Evolutionary conservation across 2,329 filamentous ascomycete species (phyloP).

Genomic region (Cercospora sp.): DNA sequence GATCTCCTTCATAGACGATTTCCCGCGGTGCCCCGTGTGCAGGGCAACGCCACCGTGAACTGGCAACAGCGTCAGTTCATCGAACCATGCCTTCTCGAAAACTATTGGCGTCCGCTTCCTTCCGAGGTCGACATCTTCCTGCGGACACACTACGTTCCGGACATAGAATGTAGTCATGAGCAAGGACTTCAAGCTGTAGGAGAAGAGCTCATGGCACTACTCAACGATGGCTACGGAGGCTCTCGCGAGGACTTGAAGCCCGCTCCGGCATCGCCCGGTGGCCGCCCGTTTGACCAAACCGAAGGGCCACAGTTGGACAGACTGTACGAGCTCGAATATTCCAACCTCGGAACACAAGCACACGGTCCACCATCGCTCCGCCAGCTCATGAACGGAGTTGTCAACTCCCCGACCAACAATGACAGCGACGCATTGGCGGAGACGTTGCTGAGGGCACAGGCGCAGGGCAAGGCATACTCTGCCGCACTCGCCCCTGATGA

Average conservation of each 20-base stretch:
- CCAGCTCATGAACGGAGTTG: background rate
- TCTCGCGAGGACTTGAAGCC: background rate
- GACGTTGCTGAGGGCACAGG: background rate
- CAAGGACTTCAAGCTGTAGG: constrained; percentile 19
- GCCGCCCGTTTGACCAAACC: background rate
- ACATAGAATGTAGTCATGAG: constrained; percentile 26
- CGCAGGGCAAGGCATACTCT: background rate
- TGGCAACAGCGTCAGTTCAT: constrained; percentile 46
- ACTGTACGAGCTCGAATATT: too few relatives aligned
- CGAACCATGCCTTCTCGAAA: constrained; percentile 43
- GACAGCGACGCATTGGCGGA: background rate
- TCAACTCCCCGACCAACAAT: background rate
- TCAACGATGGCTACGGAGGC: background rate
- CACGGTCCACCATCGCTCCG: too few relatives aligned
- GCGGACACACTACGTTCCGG: constrained; percentile 22
- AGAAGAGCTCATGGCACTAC: background rate
- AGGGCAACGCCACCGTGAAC: constrained; percentile 41
- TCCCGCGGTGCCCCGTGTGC: constrained; percentile 46
- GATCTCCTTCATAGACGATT: constrained; percentile 46
- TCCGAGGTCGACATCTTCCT: constrained; percentile 23
- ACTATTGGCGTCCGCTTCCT: constrained; percentile 29
- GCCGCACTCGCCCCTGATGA: background rate
- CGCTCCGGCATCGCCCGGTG: background rate
- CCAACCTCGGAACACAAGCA: too few relatives aligned
- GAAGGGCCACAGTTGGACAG: background rate